A percentile compares a stretch with the other conserved stretches of the same genome.
Conservation (phyloP, 345 rosid genomes). For the Arabidopsis arenosa region DNA sequence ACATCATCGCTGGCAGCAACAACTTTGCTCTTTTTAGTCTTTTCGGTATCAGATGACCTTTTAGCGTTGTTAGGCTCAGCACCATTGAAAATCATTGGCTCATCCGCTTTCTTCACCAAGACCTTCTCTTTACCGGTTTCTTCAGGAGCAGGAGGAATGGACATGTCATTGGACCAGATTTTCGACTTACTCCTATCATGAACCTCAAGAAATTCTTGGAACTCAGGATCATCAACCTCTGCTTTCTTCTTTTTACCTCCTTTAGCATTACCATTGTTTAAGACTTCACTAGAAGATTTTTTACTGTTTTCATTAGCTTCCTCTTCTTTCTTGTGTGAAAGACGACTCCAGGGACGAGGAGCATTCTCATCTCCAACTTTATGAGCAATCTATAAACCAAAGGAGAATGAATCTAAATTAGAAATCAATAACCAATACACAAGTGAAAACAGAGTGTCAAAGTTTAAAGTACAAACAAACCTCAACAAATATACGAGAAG, state of each 20-base stretch:
- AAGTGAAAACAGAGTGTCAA: conserved; percentile 10
- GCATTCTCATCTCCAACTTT: conserved; percentile 67
- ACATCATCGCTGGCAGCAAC: conserved; percentile 54
- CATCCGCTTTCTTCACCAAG: conserved; percentile 41
- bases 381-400: conserved; percentile 63
- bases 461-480: conserved; percentile 36
- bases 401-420: background rate
- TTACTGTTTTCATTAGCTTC: conserved; percentile 38
- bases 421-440: background rate
- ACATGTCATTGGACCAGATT: conserved; percentile 78
- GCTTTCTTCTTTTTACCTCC: conserved; percentile 49
- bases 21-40: conserved; percentile 41
- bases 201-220: conserved; percentile 80
- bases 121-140: conserved; percentile 34
- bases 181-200: conserved; percentile 72
- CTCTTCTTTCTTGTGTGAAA: conserved; percentile 59
- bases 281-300: conserved; percentile 30
- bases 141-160: conserved; percentile 46
- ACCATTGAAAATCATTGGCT: conserved; percentile 37
- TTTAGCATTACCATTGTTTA: conserved; percentile 27
- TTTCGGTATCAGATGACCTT: conserved; percentile 39
- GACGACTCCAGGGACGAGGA: conserved; percentile 92
- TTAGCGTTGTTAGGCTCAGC: conserved; percentile 39
- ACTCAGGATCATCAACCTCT: conserved; percentile 52
- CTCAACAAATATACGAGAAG: conserved; percentile 77